Conservation (phyloP, 2,329 filamentous ascomycete species). For the Xylaria arbuscula region DNA sequence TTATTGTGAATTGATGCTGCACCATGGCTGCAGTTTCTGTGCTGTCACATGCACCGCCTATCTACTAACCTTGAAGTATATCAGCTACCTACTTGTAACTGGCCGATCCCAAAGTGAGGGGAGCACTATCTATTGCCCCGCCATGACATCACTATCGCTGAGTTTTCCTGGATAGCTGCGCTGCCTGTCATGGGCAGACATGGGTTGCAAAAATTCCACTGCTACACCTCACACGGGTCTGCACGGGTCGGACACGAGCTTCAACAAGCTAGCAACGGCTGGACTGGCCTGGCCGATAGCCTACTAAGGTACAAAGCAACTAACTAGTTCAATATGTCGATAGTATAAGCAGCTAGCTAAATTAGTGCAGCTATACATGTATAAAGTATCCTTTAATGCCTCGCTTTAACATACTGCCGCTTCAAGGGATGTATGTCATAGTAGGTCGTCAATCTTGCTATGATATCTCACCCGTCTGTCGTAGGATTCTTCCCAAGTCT, state of each 20-base stretch:
- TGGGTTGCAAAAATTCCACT: not conserved
- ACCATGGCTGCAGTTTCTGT: conserved; percentile 12
- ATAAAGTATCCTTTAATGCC: not conserved
- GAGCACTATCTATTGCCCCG: conserved; percentile 25
- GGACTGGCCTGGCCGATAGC: not conserved
- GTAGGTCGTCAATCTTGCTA: not conserved
- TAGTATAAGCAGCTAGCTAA: not conserved
- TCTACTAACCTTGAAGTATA: too few relatives aligned
- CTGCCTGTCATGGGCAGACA: not conserved
- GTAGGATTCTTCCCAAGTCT: not conserved
- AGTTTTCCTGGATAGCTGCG: not conserved
- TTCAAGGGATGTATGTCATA: not conserved
- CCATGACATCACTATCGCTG: conserved; percentile 33
- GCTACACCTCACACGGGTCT: not conserved
- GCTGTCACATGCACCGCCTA: conserved; percentile 7
- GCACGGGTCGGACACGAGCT: not conserved
- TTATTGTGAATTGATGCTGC: conserved; percentile 24
- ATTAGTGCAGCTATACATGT: not conserved
- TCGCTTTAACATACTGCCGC: not conserved
- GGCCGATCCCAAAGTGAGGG: too few relatives aligned
- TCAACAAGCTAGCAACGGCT: not conserved
- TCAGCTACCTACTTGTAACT: too few relatives aligned
- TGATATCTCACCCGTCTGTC: not conserved
- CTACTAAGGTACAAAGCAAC: not conserved
- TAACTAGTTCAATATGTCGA: not conserved